phyloP scores from a whole-genome alignment of 805 yeast species.

The Blastobotrys americana region DNA sequence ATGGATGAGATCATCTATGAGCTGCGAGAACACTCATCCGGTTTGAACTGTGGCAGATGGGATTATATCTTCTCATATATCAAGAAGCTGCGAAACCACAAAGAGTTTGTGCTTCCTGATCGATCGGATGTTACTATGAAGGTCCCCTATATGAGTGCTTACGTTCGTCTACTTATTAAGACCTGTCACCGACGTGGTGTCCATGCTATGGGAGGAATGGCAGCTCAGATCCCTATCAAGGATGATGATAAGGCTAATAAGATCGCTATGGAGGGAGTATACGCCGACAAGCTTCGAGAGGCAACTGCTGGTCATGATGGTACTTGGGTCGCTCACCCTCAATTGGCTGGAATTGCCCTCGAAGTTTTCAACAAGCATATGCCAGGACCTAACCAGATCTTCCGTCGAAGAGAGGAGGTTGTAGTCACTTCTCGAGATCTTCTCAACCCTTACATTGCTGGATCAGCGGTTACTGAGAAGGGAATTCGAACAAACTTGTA shows the following conservation, averaged over 20 bases:
- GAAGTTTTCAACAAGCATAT: constrained; percentile 66
- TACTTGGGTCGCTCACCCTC: constrained; percentile 75
- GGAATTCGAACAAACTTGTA: constrained; percentile 57
- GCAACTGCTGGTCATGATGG: constrained; percentile 66
- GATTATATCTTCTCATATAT: constrained; percentile 67
- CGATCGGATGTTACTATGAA: constrained; percentile 62
- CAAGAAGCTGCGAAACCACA: constrained; percentile 56
- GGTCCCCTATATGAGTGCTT: constrained; percentile 62
- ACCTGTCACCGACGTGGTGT: constrained; percentile 67
- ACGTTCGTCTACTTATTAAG: constrained; percentile 57
- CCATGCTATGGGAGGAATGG: constrained; percentile 76
- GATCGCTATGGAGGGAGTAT: constrained; percentile 60
- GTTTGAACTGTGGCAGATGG: constrained; percentile 74
- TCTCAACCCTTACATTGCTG: constrained; percentile 52
- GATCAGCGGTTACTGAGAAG: constrained; percentile 53
- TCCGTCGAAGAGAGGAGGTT: constrained; percentile 42
- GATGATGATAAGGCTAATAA: constrained; percentile 52
- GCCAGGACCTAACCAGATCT: constrained; percentile 71
- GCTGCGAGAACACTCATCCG: constrained; percentile 62
- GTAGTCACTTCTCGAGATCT: constrained; percentile 52
- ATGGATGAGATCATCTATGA: constrained; percentile 74
- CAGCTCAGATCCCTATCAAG: constrained; percentile 70
- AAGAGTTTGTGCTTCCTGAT: constrained; percentile 59
- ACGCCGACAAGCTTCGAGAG: constrained; percentile 61
- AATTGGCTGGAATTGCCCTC: constrained; percentile 55